Evolutionary conservation across 768 basidiomycete genomes (phyloP), one percentile per base, ranked within the genome.

Genomic region (Calocybe indica): DNA sequence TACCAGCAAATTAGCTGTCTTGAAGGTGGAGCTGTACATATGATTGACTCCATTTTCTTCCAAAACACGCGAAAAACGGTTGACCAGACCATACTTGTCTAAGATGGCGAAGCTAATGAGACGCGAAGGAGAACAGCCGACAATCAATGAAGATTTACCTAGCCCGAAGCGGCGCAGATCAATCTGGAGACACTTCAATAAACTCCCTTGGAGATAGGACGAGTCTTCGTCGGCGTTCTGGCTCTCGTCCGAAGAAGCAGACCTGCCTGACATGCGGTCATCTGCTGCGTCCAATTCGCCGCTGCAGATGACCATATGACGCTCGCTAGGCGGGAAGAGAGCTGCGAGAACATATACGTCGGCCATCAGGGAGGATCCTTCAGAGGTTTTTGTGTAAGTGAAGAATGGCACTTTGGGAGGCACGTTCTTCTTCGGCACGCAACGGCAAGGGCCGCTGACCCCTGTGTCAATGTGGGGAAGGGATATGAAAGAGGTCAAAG

Each of bases 21-120:
- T 86, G 60, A 80, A 84, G n/a, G 88, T 88, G 38, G 85, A 87
- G 48, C 82, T 85, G 59, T 89, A 90, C 78, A 90, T 84, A 59
- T 88, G 85, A 65, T 88, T 86, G 59, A 91, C 83, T 8, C 79
- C 78, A 55, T 83, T 83, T 53, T 78, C 73, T 48, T 85, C 83
- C 9, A 90, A 75, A 14, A 87, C 76, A 6, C 78, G 77, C 14
- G 88, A 87, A 59, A 87, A 88, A 35, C 81, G 78, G 60, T 80
- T 86, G 40, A 89, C 85, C 6, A 91, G 72, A 32, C 88, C 88
- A 53, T 86, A 75, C 56, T 86, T 87, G 58, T 90, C 88, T 84
- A 56, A 8, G 52, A 45, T 15, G 9, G 49, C 41, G 13, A 31
- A 43, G n/a, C 35, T 36, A 22, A 53, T 44, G 40, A 43, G 30